Evolutionary conservation across 78 protist genomes (phyloP).

Genomic region (Diacronema lutheri): DNA sequence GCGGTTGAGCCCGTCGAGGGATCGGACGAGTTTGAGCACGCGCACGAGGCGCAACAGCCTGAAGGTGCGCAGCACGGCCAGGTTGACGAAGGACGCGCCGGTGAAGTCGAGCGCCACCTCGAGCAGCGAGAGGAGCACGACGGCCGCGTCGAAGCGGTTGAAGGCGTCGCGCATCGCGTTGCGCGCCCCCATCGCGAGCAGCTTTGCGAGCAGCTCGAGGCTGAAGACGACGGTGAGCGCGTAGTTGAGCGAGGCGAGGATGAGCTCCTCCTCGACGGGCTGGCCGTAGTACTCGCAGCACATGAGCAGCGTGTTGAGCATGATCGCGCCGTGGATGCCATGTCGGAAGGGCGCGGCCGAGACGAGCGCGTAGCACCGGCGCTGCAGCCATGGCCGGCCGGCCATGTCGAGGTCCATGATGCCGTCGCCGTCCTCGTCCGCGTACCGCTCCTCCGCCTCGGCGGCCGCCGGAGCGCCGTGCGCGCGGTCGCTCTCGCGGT

Average conservation of each 20-base stretch:
- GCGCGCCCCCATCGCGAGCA: neutral
- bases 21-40: neutral
- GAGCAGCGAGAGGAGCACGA: neutral
- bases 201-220: neutral
- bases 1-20: neutral
- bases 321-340: neutral
- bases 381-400: neutral
- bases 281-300: neutral
- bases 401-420: neutral
- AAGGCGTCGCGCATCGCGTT: neutral
- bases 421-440: neutral
- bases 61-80: neutral
- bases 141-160: conserved; percentile 22
- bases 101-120: neutral
- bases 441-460: too few species aligned
- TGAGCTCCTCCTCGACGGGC: neutral
- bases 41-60: conserved; percentile 22
- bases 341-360: neutral
- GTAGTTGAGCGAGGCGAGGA: neutral
- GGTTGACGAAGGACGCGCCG: neutral
- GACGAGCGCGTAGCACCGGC: neutral
- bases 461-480: too few species aligned
- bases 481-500: neutral
- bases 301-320: neutral
- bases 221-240: neutral